A percentile compares a stretch with the other conserved stretches of the same genome.
These are phyloP conservation scores for Flaveria brownii DNA, from an alignment of 129 eudicot genomes.

Conservation along the genomic window DNA sequence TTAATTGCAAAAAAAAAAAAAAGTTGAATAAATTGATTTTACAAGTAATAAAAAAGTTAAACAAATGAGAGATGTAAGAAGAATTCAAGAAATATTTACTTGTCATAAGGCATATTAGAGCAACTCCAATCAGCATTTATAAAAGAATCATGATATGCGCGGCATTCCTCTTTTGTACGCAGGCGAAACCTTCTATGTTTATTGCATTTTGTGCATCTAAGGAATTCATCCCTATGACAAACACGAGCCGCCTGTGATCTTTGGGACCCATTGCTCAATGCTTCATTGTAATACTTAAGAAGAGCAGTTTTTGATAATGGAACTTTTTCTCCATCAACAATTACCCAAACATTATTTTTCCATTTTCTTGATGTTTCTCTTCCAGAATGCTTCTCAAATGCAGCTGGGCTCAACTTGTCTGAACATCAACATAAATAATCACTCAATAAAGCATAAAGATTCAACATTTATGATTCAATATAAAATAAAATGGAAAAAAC, in stretches of 20 bases:
- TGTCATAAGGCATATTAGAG: constrained; percentile 59
- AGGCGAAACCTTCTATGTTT: constrained; percentile 71
- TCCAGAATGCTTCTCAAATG: constrained; percentile 86
- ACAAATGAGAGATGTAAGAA: neutral
- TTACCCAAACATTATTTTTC: constrained; percentile 76
- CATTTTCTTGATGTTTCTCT: constrained; percentile 77
- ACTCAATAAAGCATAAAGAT: neutral
- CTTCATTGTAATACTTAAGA: constrained; percentile 58
- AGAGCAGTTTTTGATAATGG: constrained; percentile 57
- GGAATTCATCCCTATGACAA: constrained; percentile 72
- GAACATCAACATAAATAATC: constrained; percentile 6
- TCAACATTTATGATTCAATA: neutral
- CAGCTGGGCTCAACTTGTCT: constrained; percentile 77
- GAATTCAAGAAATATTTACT: constrained; percentile 48
- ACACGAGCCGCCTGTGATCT: constrained; percentile 50
- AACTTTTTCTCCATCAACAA: constrained; percentile 70
- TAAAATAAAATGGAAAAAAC: neutral
- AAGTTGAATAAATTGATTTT: neutral
- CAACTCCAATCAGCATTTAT: constrained; percentile 57
- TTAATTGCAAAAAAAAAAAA: neutral
- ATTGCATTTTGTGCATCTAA: constrained; percentile 53
- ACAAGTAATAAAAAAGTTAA: neutral
- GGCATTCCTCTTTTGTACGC: constrained; percentile 75
- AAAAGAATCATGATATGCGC: constrained; percentile 54
- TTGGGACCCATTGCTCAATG: constrained; percentile 49